phyloP scores from a whole-genome alignment of 2,329 filamentous ascomycete genomes.

The Colletotrichum gigasporum region DNA sequence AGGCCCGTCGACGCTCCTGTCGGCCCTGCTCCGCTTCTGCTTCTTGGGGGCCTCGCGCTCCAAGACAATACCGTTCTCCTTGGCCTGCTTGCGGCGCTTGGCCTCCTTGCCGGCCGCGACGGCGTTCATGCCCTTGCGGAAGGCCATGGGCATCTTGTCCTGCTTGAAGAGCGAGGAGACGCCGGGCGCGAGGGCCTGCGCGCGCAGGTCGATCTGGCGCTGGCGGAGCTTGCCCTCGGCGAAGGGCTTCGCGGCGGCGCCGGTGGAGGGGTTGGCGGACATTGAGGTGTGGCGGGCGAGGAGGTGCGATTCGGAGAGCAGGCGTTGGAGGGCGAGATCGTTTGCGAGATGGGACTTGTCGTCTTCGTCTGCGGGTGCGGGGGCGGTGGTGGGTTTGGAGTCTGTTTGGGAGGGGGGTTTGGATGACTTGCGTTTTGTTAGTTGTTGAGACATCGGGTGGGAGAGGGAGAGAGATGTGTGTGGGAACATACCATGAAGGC shows the following conservation, averaged over 20 bases:
- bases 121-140: conserved; percentile 83
- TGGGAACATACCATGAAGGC: conserved; percentile 73
- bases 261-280: conserved; percentile 48
- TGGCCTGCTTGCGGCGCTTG: conserved; percentile 79
- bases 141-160: conserved; percentile 87
- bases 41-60: conserved; percentile 63
- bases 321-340: conserved; percentile 89
- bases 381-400: conserved; percentile 34
- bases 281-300: conserved; percentile 60
- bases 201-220: conserved; percentile 83
- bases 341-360: conserved; percentile 81
- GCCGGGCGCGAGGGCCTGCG: conserved; percentile 70
- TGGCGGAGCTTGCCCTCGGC: conserved; percentile 76
- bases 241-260: conserved; percentile 53
- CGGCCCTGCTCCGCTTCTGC: conserved; percentile 52
- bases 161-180: conserved; percentile 74
- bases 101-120: conserved; percentile 74
- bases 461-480: background rate
- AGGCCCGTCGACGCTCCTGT: conserved; percentile 76
- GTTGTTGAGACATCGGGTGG: background rate
- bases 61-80: conserved; percentile 89
- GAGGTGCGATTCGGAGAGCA: conserved; percentile 92
- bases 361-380: conserved; percentile 58
- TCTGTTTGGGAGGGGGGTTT: conserved; percentile 53
- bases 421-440: conserved; percentile 50